phyloP scores from a whole-genome alignment of 768 basidiomycete species.

The Lentinula aciculospora region DNA sequence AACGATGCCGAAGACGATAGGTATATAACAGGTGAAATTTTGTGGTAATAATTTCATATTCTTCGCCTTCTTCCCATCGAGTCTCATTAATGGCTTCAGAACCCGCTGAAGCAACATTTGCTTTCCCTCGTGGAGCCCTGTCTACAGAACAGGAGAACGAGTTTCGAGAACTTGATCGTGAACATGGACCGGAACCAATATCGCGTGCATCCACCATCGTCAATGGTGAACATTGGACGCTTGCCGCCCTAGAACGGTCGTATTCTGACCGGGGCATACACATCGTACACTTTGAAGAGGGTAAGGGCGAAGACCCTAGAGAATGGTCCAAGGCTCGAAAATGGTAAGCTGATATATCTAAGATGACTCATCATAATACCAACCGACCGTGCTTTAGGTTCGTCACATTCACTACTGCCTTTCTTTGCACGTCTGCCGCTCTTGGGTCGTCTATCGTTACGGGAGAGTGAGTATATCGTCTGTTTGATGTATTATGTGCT shows the following conservation, averaged over 20 bases:
- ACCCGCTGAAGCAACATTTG: constrained; percentile 16
- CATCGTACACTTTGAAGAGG: constrained; percentile 18
- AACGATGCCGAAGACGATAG: neutral
- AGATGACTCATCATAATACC: neutral
- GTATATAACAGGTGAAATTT: neutral
- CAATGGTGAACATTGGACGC: neutral
- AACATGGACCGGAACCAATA: constrained; percentile 8
- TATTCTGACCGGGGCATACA: constrained; percentile 11
- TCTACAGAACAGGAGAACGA: constrained; percentile 14
- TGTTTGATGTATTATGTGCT: neutral
- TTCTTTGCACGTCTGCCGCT: constrained; percentile 31
- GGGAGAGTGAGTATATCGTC: constrained; percentile 29
- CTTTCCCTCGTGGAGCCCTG: constrained; percentile 11
- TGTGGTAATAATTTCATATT: neutral
- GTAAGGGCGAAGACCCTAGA: constrained; percentile 27
- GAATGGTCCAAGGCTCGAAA: constrained; percentile 27
- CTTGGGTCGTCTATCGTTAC: constrained; percentile 34
- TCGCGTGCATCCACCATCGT: neutral
- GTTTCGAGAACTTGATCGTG: constrained; percentile 9
- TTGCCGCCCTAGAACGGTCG: constrained; percentile 9
- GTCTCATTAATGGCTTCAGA: constrained; percentile 12
- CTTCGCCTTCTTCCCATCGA: neutral
- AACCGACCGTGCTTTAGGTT: constrained; percentile 19
- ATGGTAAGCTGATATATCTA: constrained; percentile 20
- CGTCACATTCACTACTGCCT: constrained; percentile 27